Percentiles rank a stretch among this genome's conserved stretches.
These are phyloP conservation scores for Cercospora sesami DNA, from an alignment of 2,329 filamentous ascomycete species.

Conservation along the genomic window DNA sequence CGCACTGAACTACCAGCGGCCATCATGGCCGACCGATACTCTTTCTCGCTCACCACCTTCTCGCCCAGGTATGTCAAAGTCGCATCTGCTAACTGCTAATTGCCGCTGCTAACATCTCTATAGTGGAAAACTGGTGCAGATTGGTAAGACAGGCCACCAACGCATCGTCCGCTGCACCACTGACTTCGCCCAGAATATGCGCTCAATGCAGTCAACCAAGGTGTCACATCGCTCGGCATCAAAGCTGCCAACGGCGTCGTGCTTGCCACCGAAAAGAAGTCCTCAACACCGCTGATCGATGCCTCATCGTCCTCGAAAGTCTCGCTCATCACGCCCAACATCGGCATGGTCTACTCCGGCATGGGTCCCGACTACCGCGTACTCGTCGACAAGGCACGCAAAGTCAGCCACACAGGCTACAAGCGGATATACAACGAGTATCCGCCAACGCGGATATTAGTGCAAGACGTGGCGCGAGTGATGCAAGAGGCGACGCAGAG, in stretches of 20 bases:
- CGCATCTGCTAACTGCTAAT: not conserved
- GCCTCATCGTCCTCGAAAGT: slow-evolving; percentile 94
- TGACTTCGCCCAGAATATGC: slow-evolving; percentile 75
- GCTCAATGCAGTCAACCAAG: slow-evolving; percentile 97
- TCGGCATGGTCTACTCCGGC: slow-evolving; percentile 98
- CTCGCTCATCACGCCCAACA: slow-evolving; percentile 96
- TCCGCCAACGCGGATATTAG: slow-evolving; percentile 97
- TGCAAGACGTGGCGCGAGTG: slow-evolving; percentile 94
- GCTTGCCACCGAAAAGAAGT: slow-evolving; percentile 99
- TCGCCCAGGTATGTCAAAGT: slow-evolving; percentile 79
- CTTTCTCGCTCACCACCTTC: slow-evolving; percentile 98
- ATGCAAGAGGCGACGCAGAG: slow-evolving; percentile 99
- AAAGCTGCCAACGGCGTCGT: slow-evolving; percentile 99
- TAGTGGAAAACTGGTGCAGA: slow-evolving; percentile 98
- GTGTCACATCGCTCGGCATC: slow-evolving; percentile 96
- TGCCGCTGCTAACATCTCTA: slow-evolving; percentile 45
- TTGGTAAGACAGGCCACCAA: slow-evolving; percentile 60
- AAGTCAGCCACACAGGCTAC: slow-evolving; percentile 97
- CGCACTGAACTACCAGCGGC: slow-evolving; percentile 21
- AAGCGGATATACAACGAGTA: slow-evolving; percentile 99
- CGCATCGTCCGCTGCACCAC: slow-evolving; percentile 6
- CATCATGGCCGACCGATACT: slow-evolving; percentile 95
- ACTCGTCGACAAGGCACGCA: slow-evolving; percentile 94
- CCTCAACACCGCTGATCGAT: slow-evolving; percentile 94
- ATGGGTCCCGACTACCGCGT: slow-evolving; percentile 99